Base-by-base conservation (phyloP, 371 early-diverging fungal species). In the Actinomucor elegans region DNA sequence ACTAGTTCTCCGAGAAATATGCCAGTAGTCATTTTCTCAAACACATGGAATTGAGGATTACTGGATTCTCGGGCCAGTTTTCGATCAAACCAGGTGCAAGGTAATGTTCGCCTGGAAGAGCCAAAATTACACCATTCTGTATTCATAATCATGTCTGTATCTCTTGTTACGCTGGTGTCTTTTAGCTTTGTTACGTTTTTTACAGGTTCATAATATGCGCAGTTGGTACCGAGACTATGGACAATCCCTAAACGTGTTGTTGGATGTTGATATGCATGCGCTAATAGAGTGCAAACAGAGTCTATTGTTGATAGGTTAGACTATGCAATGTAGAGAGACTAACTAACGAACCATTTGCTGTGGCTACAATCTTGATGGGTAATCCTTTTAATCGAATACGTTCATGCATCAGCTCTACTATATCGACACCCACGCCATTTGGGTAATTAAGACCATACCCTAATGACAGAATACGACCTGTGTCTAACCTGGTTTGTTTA, bases 11-110 rank as follows among this genome's bases (percentile, higher is more conserved):
- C 96, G 35, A 97, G 66, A 66, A 94, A 95, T 57, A 92, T 83
- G n/a, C 96, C 96, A n/a, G 92, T 89, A n/a, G 94, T 88, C 89
- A 94, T 88, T 70, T 97, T 96, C 61, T 95, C 96, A 69, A 91
- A 93, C 35, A 88, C 82, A 66, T 94, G 94, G 63, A 83, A 75
- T 26, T 83, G 79, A 18, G 91, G 91, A 61, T 92, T 88, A 23
- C 76, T 62, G 17, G 93, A 87, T 51, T 81, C 82, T 35, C 86
- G 77, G 63, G 95, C 94, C 40, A 94, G 80, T 42, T 80, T 76
- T 53, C 78, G 64, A 74, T 96, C 98, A 67, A 89, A 94, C 78
- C 84, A 79, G 12, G 92, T 93, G 59, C 86, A 69, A 18, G 96
- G 95, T 17, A 96, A 73, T 26, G 75, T 71, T 31, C 83, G 61